Percentiles rank a stretch among this genome's conserved stretches.
These are phyloP conservation scores for Gamarada debralockiae DNA, from an alignment of 495 filamentous ascomycete species.

Conservation along the genomic window DNA sequence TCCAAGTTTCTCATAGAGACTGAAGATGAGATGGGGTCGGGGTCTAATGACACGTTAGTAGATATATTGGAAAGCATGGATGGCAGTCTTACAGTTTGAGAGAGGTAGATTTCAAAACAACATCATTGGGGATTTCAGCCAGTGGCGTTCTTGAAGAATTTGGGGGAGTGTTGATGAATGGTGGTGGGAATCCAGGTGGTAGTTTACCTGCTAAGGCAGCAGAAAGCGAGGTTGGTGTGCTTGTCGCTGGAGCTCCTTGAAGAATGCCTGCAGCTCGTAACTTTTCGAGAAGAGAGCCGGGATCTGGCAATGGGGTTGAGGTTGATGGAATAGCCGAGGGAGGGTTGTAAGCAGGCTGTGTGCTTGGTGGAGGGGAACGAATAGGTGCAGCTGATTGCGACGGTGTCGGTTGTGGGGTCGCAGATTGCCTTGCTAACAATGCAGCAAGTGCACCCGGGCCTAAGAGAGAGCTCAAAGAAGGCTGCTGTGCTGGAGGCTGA, in stretches of 20 bases:
- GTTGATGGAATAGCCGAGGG: conserved; percentile 28
- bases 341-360: conserved; percentile 29
- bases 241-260: conserved; percentile 24
- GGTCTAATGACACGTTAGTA: conserved; percentile 46
- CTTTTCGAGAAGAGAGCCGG: conserved; percentile 42
- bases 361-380: conserved; percentile 28
- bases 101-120: conserved; percentile 66
- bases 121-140: conserved; percentile 47
- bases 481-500: conserved; percentile 30
- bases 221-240: conserved; percentile 14
- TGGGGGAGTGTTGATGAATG: conserved; percentile 19
- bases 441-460: conserved; percentile 49
- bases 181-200: conserved; percentile 11
- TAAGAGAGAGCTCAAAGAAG: conserved; percentile 45
- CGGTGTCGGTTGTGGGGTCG: conserved; percentile 40
- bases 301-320: conserved; percentile 25
- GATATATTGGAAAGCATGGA: conserved; percentile 19
- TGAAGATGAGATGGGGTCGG: conserved; percentile 65
- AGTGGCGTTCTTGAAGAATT: conserved; percentile 20
- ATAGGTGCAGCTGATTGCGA: conserved; percentile 31
- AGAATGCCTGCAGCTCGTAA: conserved; percentile 47
- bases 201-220: not conserved
- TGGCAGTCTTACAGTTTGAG: conserved; percentile 66
- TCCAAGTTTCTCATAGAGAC: conserved; percentile 73
- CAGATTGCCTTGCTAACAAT: conserved; percentile 39